Conservation (phyloP, 2,329 filamentous ascomycete genomes). For the Verticillium klebahnii region DNA sequence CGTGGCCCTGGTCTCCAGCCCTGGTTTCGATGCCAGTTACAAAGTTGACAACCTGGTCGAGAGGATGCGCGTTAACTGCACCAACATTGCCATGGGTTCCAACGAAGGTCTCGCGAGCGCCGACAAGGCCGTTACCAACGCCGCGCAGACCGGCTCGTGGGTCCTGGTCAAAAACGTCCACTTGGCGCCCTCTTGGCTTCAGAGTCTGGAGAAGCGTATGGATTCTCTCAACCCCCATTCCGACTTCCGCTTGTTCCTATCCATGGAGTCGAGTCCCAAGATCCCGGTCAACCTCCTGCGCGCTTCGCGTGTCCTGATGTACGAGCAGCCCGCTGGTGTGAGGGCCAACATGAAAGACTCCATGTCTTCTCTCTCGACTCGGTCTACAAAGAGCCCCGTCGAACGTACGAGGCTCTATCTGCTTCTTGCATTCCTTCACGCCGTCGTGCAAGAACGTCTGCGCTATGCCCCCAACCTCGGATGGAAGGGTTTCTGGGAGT, state of each 20-base stretch:
- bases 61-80: constrained; percentile 74
- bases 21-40: constrained; percentile 97
- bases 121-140: constrained; percentile 91
- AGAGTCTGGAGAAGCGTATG: constrained; percentile 95
- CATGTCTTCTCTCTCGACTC: constrained; percentile 72
- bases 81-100: constrained; percentile 98
- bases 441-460: constrained; percentile 89
- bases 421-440: constrained; percentile 88
- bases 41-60: constrained; percentile 96
- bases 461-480: constrained; percentile 90
- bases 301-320: constrained; percentile 91
- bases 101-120: constrained; percentile 89
- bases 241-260: constrained; percentile 92
- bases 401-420: constrained; percentile 89
- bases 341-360: constrained; percentile 99
- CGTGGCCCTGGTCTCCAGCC: constrained; percentile 87
- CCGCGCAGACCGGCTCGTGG: constrained; percentile 89
- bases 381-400: constrained; percentile 76
- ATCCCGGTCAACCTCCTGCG: constrained; percentile 95
- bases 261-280: constrained; percentile 95
- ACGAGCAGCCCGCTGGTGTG: constrained; percentile 95
- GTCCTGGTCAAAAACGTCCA: constrained; percentile 99
- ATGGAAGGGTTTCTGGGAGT: constrained; percentile 99
- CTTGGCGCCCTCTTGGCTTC: constrained; percentile 90
- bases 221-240: constrained; percentile 90